phyloP scores from a whole-genome alignment of 106 monocot genomes.

The Dendrobium catenatum region DNA sequence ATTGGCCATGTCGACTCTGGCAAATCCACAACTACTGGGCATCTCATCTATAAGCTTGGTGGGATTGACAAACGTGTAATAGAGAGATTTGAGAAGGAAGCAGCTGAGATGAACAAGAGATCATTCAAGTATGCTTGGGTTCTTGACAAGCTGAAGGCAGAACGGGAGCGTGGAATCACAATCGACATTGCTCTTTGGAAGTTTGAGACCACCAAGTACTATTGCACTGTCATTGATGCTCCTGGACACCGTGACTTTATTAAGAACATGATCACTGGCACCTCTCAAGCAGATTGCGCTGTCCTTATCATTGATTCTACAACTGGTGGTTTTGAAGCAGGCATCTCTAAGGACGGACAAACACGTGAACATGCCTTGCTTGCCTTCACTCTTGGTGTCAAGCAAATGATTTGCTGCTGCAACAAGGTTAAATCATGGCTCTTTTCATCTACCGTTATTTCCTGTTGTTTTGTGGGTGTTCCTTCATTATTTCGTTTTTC shows the following conservation, averaged over 20 bases:
- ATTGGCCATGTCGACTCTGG: conserved; percentile 60
- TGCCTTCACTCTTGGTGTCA: conserved; percentile 16
- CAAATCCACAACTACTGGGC: conserved; percentile 55
- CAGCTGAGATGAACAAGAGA: conserved; percentile 18
- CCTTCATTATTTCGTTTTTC: not conserved
- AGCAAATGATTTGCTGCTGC: conserved; percentile 23
- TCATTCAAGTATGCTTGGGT: conserved; percentile 18
- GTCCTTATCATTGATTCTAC: conserved; percentile 15
- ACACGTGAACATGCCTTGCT: conserved; percentile 16
- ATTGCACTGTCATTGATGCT: conserved; percentile 19
- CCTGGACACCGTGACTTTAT: conserved; percentile 14
- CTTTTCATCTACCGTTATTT: not conserved
- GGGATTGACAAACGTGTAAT: conserved; percentile 69
- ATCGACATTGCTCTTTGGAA: conserved; percentile 19
- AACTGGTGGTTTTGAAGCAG: conserved; percentile 18
- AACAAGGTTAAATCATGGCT: conserved; percentile 4
- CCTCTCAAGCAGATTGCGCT: not conserved
- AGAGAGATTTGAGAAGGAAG: conserved; percentile 15
- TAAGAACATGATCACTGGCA: conserved; percentile 10
- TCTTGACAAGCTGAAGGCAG: conserved; percentile 21
- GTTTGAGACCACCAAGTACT: conserved; percentile 18
- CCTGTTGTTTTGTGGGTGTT: not conserved
- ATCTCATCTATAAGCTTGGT: conserved; percentile 57
- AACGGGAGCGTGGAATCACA: conserved; percentile 15
- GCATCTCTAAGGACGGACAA: conserved; percentile 13